phyloP scores from a whole-genome alignment of 345 rosid species.

The Heritiera littoralis region DNA sequence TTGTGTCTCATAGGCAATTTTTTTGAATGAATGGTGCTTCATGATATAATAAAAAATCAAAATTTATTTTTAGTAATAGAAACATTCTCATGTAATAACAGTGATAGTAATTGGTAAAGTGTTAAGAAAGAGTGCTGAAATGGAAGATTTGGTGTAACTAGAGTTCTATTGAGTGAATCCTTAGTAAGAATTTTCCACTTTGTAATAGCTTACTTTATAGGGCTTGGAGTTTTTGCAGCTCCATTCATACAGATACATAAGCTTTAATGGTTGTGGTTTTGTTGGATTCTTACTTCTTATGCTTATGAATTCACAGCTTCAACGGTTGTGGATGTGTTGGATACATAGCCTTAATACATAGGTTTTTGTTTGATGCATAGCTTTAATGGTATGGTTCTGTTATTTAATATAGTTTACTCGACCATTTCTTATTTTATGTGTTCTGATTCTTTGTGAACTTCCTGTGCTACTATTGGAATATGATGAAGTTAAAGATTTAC shows the following conservation, averaged over 20 bases:
- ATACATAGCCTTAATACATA: neutral
- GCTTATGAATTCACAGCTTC: no score
- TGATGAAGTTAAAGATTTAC: neutral
- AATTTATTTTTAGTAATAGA: neutral
- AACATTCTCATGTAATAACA: neutral
- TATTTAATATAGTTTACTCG: neutral
- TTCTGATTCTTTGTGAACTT: neutral
- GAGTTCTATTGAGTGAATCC: neutral
- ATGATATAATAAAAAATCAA: neutral
- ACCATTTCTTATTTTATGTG: neutral
- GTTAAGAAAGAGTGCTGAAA: neutral
- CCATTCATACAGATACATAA: neutral
- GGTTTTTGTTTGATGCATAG: no score
- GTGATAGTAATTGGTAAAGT: neutral
- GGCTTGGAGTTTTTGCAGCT: neutral
- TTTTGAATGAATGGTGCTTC: neutral
- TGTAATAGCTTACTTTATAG: no score
- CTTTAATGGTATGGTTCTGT: no score
- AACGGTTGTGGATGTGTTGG: neutral
- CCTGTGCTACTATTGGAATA: neutral
- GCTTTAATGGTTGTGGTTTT: neutral
- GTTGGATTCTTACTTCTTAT: no score
- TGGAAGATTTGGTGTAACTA: neutral
- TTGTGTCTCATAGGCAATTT: neutral
- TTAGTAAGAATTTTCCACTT: neutral